Base-by-base conservation (phyloP, 2,329 filamentous ascomycete species). In the Esteya vermicola region DNA sequence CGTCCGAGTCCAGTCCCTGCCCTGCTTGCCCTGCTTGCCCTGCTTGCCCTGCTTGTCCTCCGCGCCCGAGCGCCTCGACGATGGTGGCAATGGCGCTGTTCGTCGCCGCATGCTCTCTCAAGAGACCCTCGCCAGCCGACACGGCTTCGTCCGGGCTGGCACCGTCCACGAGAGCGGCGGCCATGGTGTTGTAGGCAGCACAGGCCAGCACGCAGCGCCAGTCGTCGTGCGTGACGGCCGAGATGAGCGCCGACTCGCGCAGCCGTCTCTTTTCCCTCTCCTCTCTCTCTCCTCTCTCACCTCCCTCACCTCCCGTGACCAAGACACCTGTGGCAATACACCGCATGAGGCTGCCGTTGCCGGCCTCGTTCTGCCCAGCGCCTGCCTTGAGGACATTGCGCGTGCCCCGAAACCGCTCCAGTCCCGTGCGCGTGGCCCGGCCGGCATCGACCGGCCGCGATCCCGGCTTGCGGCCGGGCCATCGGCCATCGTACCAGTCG, bases 311-410 rank as follows among this genome's bases (percentile, higher is more conserved):
- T n/a, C n/a, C n/a, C n/a, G n/a, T n/a, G 18, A 36, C 43, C 38
- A 68, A 65, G 13, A 67, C 47, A 0, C 52, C 64, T 1, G 63
- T 67, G 0, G 65, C 58, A 1, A 68, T 52, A 44, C 65, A 68
- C 4, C 65, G 55, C 65, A 68, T 68, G 44, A 68, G 47, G 27
- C 58, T 63, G 5, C 65, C 64, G 39, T 68, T 67, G 13, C 65
- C 65, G 1, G 61, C 59, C 7, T 47, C 48, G 4, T 57, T 61
- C 3, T 45, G 35, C 0, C 64, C 65, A 0, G 61, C 60, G 4
- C 64, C 64, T 0, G 54, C 53, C 0, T 34, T 49, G 3, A 48
- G 49, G 5, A 54, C 54, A 38, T 66, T 54, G 4, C 45, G 30
- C 0, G 49, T 47, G 6, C 32, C 7, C 33, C 47, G 30, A 41